Base-by-base conservation (phyloP, 495 filamentous ascomycete species). In the Penicillium cataractarum region DNA sequence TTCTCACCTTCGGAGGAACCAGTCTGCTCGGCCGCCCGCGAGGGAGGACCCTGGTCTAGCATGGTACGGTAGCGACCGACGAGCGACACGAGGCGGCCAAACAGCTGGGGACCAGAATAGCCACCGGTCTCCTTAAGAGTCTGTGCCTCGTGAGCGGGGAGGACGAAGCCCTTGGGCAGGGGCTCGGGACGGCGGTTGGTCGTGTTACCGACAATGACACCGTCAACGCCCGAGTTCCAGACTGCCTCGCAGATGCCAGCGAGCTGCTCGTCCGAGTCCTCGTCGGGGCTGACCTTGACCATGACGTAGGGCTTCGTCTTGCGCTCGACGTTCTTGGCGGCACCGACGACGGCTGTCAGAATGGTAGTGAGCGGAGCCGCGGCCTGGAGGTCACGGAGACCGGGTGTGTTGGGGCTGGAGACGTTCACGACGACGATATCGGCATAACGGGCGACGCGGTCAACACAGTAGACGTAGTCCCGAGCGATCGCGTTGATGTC, bases 341-440 rank as follows among this genome's bases (percentile, higher is more conserved):
- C 90, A 29, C 86, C 82, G 9, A 97, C 94, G 6, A 98, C 95
- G 0, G 89, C 91, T 4, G 80, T 82, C 46, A 99, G 76, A 55
- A 98, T 89, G 57, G 83, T 76, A 5, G 92, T 93, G 54, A 99
- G 76, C 6, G 92, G 93, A 29, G 88, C 92, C 2, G 87, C 82
- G 12, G 87, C 87, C 79, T 99, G 95, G 37, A 98, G 80, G 40
- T 88, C 86, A 15, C 95, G 84, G 21, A 99, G 82, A 1, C 95
- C 93, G 0, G 94, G 93, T 0, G 94, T 97, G 75, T 99, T 99
- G 6, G 95, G 95, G 63, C 91, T 94, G 63, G 92, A 97, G 8
- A 98, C 95, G 68, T 98, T 99, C 62, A 99, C 95, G 5, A 97
- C 93, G 5, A 99, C 76, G 33, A 99, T 91, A 69, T 99, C 95